A percentile compares a stretch with the other conserved stretches of the same genome.
These are phyloP conservation scores for Moelleriella libera DNA, from an alignment of 2,329 filamentous ascomycete genomes.

Conservation along the genomic window DNA sequence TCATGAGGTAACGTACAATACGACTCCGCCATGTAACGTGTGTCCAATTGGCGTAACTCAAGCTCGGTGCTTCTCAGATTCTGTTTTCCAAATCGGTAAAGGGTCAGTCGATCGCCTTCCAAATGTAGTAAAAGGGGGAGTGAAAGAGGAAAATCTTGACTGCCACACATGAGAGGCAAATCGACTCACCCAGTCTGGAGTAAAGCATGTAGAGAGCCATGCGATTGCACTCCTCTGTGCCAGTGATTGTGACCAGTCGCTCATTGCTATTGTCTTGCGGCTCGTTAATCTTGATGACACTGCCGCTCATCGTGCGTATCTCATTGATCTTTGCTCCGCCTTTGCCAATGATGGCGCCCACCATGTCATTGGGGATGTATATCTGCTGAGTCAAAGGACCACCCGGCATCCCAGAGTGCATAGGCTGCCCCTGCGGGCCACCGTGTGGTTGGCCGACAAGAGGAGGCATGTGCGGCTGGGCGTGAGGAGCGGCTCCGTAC, in stretches of 20 bases:
- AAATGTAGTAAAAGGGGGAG: too few species aligned
- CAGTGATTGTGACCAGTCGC: slow-evolving; percentile 90
- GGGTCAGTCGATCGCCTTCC: too few species aligned
- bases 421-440: slow-evolving; percentile 60
- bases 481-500: slow-evolving; percentile 64
- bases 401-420: slow-evolving; percentile 46
- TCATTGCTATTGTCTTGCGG: slow-evolving; percentile 99
- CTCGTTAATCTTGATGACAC: slow-evolving; percentile 99
- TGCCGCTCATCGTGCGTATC: slow-evolving; percentile 90
- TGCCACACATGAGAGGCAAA: not conserved
- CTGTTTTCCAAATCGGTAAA: slow-evolving; percentile 10
- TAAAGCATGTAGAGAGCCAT: slow-evolving; percentile 99
- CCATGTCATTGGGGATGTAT: slow-evolving; percentile 99
- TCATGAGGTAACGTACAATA: too few species aligned
- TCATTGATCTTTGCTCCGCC: slow-evolving; percentile 99
- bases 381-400: slow-evolving; percentile 89
- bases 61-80: slow-evolving; percentile 31
- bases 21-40: too few species aligned
- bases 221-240: slow-evolving; percentile 95
- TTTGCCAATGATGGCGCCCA: slow-evolving; percentile 97
- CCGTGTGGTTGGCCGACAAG: slow-evolving; percentile 42
- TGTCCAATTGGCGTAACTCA: slow-evolving; percentile 7
- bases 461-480: slow-evolving; percentile 57
- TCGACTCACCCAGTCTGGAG: slow-evolving; percentile 70
- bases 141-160: slow-evolving; percentile 11